Conservation (phyloP, 805 yeast species). For the Wickerhamiella allomyrinae region DNA sequence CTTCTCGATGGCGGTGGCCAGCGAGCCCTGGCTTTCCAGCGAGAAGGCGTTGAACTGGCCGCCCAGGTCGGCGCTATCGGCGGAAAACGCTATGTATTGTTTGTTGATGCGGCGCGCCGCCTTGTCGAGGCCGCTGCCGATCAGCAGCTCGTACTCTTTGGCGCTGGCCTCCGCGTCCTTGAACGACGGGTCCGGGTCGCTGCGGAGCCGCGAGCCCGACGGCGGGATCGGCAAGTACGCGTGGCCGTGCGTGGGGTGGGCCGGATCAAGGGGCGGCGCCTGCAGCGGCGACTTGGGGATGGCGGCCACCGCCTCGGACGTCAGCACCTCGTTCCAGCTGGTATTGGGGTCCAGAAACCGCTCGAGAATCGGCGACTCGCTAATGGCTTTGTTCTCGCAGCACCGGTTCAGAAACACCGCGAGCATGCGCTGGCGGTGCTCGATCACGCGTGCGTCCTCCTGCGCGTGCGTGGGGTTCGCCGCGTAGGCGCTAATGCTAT, state of each 20-base stretch:
- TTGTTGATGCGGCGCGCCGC: slow-evolving; percentile 41
- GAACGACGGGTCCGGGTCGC: slow-evolving; percentile 27
- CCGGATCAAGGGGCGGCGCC: slow-evolving; percentile 50
- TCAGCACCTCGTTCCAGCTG: slow-evolving; percentile 64
- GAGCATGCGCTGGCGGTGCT: slow-evolving; percentile 61
- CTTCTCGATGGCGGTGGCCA: slow-evolving; percentile 53
- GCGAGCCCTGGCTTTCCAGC: slow-evolving; percentile 30
- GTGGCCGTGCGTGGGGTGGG: slow-evolving; percentile 44
- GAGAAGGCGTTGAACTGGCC: slow-evolving; percentile 49
- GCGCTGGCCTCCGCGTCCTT: slow-evolving; percentile 31
- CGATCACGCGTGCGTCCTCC: slow-evolving; percentile 33
- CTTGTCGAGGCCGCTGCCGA: slow-evolving; percentile 38
- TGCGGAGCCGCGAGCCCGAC: slow-evolving; percentile 24
- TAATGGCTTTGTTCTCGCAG: slow-evolving; percentile 38
- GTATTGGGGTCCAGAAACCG: slow-evolving; percentile 77
- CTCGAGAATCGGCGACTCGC: slow-evolving; percentile 47
- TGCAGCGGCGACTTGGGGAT: slow-evolving; percentile 40
- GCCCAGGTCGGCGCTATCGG: slow-evolving; percentile 65
- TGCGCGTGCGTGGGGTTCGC: slow-evolving; percentile 32
- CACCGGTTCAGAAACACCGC: slow-evolving; percentile 71
- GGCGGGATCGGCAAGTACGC: slow-evolving; percentile 49
- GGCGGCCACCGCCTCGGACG: slow-evolving; percentile 38
- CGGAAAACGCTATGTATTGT: slow-evolving; percentile 43
- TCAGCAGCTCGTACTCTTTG: slow-evolving; percentile 33
- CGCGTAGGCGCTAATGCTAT: slow-evolving; percentile 39